Percentiles rank a stretch among this genome's conserved stretches.
Evolutionary conservation across 192 early-diverging fungal genomes (phyloP).

Genomic region (Coemansia sp.): DNA sequence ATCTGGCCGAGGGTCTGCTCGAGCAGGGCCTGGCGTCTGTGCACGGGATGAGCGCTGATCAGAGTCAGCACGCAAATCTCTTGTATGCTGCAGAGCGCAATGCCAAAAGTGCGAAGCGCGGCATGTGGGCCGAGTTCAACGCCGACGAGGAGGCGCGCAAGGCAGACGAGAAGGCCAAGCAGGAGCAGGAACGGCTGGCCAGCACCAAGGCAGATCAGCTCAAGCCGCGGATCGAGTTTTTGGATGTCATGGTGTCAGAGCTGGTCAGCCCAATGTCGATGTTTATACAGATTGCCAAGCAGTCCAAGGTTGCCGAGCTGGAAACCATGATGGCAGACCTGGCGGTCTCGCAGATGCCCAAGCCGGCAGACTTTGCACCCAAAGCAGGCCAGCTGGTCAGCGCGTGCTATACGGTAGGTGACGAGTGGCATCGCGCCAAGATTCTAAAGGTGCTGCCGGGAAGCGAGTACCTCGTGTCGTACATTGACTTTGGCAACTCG

Average conservation of each 20-base stretch:
- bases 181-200: constrained; percentile 29
- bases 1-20: constrained; percentile 74
- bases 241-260: constrained; percentile 73
- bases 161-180: constrained; percentile 28
- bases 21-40: constrained; percentile 79
- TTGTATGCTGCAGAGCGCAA: constrained; percentile 76
- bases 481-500: constrained; percentile 95
- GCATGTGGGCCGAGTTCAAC: constrained; percentile 70
- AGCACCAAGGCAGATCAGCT: constrained; percentile 50
- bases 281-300: constrained; percentile 64
- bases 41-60: constrained; percentile 82
- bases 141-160: constrained; percentile 10
- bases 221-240: constrained; percentile 60
- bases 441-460: constrained; percentile 65
- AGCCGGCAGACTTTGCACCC: constrained; percentile 56
- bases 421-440: constrained; percentile 89
- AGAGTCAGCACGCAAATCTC: constrained; percentile 66
- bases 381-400: constrained; percentile 68
- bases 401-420: constrained; percentile 86
- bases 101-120: constrained; percentile 67
- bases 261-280: constrained; percentile 60
- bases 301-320: constrained; percentile 60
- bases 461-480: constrained; percentile 68
- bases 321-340: constrained; percentile 86
- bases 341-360: constrained; percentile 58